Base-by-base conservation (phyloP, 2,329 filamentous ascomycete genomes). In the Passalora sequoiae region DNA sequence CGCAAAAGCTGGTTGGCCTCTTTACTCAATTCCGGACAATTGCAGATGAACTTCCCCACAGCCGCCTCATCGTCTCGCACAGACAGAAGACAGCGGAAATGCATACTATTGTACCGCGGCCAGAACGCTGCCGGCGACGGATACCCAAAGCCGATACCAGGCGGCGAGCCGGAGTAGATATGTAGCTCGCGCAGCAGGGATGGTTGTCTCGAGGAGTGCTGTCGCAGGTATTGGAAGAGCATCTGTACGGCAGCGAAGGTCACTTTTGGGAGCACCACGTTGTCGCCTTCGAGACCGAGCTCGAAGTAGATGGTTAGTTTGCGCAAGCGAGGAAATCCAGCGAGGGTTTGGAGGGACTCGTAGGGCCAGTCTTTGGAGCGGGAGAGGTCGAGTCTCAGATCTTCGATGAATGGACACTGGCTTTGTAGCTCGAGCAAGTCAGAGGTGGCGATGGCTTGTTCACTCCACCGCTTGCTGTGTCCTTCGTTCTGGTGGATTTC, bases 341-440 rank as follows among this genome's bases (percentile, higher is more conserved):
- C 33, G 21, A 22, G 8, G 6, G 21, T 24, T 9, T 37, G 9
- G 6, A 37, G 17, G 6, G 20, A 21, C 4, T 12, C 17, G 33
- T 17, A 37, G 7, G 33, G 33, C 33, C 33, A 37, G 17, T 37
- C 33, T 21, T 19, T 19, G 7, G 33, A 37, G 16, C 33, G 16
- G 12, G 4, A n/a, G 13, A 37, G 4, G 17, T 22, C 17, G 33
- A 36, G 33, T 3, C 19, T 13, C 8, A 36, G 17, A 4, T 21
- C 20, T 21, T 21, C 17, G 19, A 21, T 36, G 3, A 36, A 15
- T 4, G 33, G 31, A 15, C 17, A 36, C 13, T 24, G 13, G 33
- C 20, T 17, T 6, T 17, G 31, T 6, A 35, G 5, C 17, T 17
- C 20, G 6, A 20, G 12, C 15, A 35, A 17, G 4, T n/a, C 16